Conservation (phyloP, 441 rosid genomes). For the Iberis amara region DNA sequence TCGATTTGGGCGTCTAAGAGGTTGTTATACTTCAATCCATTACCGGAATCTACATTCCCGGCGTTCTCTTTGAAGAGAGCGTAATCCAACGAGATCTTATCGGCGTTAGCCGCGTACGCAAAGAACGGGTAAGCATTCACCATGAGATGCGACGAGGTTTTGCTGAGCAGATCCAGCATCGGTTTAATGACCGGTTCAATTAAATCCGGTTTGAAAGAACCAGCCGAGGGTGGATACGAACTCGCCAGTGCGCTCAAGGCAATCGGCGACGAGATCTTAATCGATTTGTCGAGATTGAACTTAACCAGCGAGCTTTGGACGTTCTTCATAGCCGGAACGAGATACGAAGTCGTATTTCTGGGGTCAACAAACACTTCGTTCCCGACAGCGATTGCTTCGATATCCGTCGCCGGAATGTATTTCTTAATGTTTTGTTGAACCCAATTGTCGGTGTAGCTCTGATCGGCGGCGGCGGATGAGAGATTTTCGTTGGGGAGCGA, state of each 20-base stretch:
- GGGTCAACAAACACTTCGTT: conserved; percentile 69
- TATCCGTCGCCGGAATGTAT: conserved; percentile 44
- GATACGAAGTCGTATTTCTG: conserved; percentile 16
- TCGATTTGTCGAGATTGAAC: conserved; percentile 21
- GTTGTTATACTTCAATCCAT: conserved; percentile 48
- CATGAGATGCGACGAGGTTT: conserved; percentile 61
- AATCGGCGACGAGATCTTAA: conserved; percentile 55
- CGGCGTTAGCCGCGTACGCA: conserved; percentile 48
- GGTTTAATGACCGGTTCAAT: conserved; percentile 39
- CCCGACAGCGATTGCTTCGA: conserved; percentile 65
- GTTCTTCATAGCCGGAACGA: conserved; percentile 28
- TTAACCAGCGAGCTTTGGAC: conserved; percentile 24
- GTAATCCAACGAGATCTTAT: conserved; percentile 51
- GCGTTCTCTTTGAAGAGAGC: conserved; percentile 48
- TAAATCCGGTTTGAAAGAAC: conserved; percentile 25
- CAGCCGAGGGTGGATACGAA: conserved; percentile 58
- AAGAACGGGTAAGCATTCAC: conserved; percentile 74
- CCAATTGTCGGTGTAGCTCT: conserved; percentile 54
- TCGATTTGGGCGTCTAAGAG: conserved; percentile 70
- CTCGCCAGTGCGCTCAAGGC: conserved; percentile 46
- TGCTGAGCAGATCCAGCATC: conserved; percentile 50
- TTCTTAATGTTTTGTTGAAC: conserved; percentile 38
- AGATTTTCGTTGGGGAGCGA: conserved; percentile 30
- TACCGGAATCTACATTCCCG: conserved; percentile 54
- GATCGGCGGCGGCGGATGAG: conserved; percentile 38